Percentiles rank a stretch among this genome's conserved stretches.
phyloP scores from a whole-genome alignment of 768 basidiomycete species.

The Serendipita indica region DNA sequence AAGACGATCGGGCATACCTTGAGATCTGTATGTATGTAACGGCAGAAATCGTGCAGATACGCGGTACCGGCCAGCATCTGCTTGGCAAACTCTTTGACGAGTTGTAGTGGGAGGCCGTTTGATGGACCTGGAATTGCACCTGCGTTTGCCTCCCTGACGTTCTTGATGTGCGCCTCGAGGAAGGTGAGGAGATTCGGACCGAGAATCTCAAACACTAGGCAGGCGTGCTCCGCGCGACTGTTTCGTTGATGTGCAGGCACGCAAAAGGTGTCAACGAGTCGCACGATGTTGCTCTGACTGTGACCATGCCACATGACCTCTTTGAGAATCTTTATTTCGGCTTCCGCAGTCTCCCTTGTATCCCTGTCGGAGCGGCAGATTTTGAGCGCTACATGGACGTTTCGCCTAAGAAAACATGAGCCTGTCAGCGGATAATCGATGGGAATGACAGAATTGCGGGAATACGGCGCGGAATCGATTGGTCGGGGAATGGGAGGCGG shows the following conservation, averaged over 20 bases:
- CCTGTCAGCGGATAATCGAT: background rate
- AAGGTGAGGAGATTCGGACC: constrained; percentile 7
- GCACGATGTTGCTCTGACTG: background rate
- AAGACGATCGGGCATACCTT: background rate
- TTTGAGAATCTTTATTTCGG: background rate
- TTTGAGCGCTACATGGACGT: background rate
- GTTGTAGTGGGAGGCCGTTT: constrained; percentile 55
- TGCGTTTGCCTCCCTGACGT: background rate
- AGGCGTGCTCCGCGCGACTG: background rate
- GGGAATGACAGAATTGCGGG: background rate
- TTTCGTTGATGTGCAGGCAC: background rate
- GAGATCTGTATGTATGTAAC: constrained; percentile 66
- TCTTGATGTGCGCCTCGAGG: background rate
- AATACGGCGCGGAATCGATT: background rate
- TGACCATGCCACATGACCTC: background rate
- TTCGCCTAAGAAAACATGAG: background rate
- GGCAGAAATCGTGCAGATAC: constrained; percentile 85
- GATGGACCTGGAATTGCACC: background rate
- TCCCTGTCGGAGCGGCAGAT: constrained; percentile 9
- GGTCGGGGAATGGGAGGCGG: too few relatives aligned
- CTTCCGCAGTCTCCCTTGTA: background rate
- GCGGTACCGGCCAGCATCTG: constrained; percentile 80
- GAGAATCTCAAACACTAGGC: constrained; percentile 1
- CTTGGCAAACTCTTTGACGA: constrained; percentile 75
- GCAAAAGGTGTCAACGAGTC: background rate